These are phyloP conservation scores for Omphalotus guepiniiformis DNA, from an alignment of 768 basidiomycete genomes.

Conservation along the genomic window DNA sequence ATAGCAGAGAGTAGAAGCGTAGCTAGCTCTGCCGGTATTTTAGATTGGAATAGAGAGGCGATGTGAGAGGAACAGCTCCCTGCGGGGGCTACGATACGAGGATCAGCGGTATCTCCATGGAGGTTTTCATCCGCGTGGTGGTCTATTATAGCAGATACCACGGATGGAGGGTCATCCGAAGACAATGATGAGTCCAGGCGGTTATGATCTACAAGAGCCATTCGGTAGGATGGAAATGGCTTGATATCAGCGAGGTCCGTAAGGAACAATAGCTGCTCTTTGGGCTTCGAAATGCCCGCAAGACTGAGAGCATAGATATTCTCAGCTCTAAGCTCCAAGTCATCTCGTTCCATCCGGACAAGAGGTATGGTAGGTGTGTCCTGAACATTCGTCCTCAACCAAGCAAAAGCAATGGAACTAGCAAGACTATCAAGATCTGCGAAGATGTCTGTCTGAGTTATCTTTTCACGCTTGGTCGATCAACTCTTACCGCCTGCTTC, in stretches of 20 bases:
- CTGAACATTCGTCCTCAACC: conserved; percentile 57
- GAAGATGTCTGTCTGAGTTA: not conserved
- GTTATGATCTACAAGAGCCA: conserved; percentile 93
- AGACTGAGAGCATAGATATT: conserved; percentile 73
- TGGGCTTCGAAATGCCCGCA: conserved; percentile 47
- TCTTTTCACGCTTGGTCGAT: not conserved
- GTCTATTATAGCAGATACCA: conserved; percentile 80
- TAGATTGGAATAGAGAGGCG: conserved; percentile 28
- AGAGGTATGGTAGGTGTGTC: conserved; percentile 65
- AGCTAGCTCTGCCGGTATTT: conserved; percentile 60
- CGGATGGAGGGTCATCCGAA: conserved; percentile 31
- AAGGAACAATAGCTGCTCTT: conserved; percentile 58
- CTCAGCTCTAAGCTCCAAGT: conserved; percentile 80
- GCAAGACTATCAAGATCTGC: conserved; percentile 89
- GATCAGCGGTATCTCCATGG: conserved; percentile 56
- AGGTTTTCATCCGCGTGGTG: conserved; percentile 86
- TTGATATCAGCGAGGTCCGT: conserved; percentile 55
- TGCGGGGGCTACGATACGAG: conserved; percentile 60
- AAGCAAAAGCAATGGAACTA: conserved; percentile 80
- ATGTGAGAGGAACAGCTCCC: conserved; percentile 80
- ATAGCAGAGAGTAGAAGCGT: conserved; percentile 78
- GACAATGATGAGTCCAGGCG: conserved; percentile 46
- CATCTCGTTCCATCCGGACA: conserved; percentile 59
- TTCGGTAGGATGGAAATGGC: conserved; percentile 50
- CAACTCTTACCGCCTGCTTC: conserved; percentile 81